Conservation (phyloP, 2,329 filamentous ascomycete species). For the Colletotrichum caudatum region DNA sequence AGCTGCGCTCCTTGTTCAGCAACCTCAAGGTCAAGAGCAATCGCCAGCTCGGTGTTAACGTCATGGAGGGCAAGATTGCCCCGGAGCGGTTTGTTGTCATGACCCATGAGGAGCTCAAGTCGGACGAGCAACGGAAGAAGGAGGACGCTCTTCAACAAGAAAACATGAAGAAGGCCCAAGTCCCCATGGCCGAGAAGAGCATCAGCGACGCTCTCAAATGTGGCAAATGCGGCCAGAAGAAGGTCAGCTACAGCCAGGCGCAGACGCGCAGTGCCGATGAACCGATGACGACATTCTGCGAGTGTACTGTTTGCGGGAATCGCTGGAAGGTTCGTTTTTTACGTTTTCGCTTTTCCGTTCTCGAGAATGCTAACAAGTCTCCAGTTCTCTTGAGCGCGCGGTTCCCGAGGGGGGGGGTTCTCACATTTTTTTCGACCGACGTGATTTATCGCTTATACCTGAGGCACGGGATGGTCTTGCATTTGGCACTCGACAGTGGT, state of each 20-base stretch:
- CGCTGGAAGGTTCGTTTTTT: constrained; percentile 75
- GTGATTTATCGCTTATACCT: constrained; percentile 41
- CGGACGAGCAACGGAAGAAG: constrained; percentile 80
- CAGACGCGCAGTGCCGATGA: constrained; percentile 97
- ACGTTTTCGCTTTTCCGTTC: constrained; percentile 42
- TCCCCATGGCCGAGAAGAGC: constrained; percentile 90
- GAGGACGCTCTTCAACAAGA: constrained; percentile 85
- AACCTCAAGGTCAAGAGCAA: constrained; percentile 97
- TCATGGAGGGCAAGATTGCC: constrained; percentile 79
- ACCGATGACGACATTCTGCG: constrained; percentile 84
- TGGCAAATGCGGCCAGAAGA: constrained; percentile 91
- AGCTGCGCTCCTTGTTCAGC: constrained; percentile 92
- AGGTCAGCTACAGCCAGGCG: constrained; percentile 95
- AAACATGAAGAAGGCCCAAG: constrained; percentile 98
- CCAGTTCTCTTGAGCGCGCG: constrained; percentile 40
- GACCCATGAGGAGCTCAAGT: constrained; percentile 92
- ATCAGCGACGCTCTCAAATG: constrained; percentile 90
- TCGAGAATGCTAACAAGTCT: constrained; percentile 6
- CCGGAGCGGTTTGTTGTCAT: constrained; percentile 84
- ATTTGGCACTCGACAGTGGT: constrained; percentile 39
- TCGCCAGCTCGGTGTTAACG: constrained; percentile 77
- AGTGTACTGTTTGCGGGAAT: constrained; percentile 76
- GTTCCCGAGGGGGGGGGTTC: background rate
- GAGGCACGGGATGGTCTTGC: constrained; percentile 40
- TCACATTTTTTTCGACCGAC: constrained; percentile 28